These are phyloP conservation scores for Phlyctochytrium planicorne DNA, from an alignment of 192 early-diverging fungal genomes.

Conservation along the genomic window DNA sequence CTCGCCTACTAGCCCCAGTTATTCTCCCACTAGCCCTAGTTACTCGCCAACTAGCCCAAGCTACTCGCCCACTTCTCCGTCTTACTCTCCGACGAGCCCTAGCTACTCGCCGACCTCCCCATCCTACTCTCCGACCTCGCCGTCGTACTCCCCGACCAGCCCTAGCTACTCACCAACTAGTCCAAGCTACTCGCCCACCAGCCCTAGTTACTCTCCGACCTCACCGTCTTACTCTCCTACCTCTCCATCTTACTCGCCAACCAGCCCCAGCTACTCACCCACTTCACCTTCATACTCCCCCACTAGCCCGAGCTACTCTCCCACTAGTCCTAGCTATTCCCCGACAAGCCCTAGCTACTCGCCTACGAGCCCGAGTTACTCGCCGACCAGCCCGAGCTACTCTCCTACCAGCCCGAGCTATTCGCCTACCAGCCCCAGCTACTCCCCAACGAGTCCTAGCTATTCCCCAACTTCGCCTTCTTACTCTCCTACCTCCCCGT, in stretches of 20 bases:
- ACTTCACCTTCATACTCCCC: constrained; percentile 69
- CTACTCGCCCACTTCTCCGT: constrained; percentile 73
- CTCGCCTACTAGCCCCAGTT: constrained; percentile 72
- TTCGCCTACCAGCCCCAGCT: constrained; percentile 72
- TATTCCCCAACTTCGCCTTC: constrained; percentile 72
- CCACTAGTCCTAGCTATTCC: constrained; percentile 53
- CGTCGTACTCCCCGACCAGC: constrained; percentile 65
- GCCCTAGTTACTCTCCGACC: constrained; percentile 71
- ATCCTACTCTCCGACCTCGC: constrained; percentile 73
- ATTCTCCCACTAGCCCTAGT: constrained; percentile 62
- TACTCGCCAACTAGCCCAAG: constrained; percentile 73
- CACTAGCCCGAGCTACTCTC: constrained; percentile 67
- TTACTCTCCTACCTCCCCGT: constrained; percentile 72
- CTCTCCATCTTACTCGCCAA: constrained; percentile 67
- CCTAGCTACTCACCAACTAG: constrained; percentile 63
- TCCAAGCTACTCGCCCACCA: constrained; percentile 75
- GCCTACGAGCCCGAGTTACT: constrained; percentile 75
- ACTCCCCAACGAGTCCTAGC: constrained; percentile 71
- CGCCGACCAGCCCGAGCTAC: constrained; percentile 59
- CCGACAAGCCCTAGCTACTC: constrained; percentile 70
- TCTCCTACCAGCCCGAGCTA: constrained; percentile 72
- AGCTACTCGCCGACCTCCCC: constrained; percentile 66
- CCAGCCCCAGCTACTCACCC: constrained; percentile 47
- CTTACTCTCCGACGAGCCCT: constrained; percentile 64
- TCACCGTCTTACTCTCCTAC: constrained; percentile 74